Evolutionary conservation across 192 early-diverging fungal genomes (phyloP), one percentile per base, ranked within the genome.

Genomic region (Lobosporangium transversale): DNA sequence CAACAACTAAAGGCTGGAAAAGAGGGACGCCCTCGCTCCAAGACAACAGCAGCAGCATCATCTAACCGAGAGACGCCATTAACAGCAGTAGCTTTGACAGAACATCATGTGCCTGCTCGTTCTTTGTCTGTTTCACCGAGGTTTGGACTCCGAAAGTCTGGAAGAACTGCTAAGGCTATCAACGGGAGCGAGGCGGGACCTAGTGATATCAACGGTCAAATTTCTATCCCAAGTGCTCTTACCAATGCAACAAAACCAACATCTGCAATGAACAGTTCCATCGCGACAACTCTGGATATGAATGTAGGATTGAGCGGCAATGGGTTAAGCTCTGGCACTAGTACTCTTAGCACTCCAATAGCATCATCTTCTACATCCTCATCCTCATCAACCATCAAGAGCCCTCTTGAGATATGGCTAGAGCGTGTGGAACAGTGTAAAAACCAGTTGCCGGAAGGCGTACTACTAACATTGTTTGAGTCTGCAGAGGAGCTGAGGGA

Each of bases 391-490:
- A 47, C 30, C 43, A 30, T 17, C 35, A 57, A 50, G 54, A 62
- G 21, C 11, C 51, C 69, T n/a, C 44, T 55, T 2, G 60, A 55
- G 11, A 18, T 58, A 23, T 71, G 69, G 69, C 53, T 15, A 9
- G 69, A 63, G 2, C 59, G 69, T 18, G 35, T 71, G 12, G 47
- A 58, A 14, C 44, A 36, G 14, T 71, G 69, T 24, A 26, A 51
- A n/a, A 47, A 2, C 17, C 53, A 31, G 17, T 61, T 71, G 29
- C 69, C 69, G 1, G 23, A 70, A 9, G 51, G 54, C 1, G 51
- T 53, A 12, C n/a, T 54, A 23, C 33, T 71, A 40, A 56, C 69
- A 1, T 23, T 71, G n/a, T 71, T 71, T 30, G 55, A 62, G 18
- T 57, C 53, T 52, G 69, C 69, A 21, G 69, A 63, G 12, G 37